Percentiles rank a stretch among this genome's conserved stretches.
Conservation (phyloP, 2,329 filamentous ascomycete genomes). For the Dendrostoma leiphaemia region DNA sequence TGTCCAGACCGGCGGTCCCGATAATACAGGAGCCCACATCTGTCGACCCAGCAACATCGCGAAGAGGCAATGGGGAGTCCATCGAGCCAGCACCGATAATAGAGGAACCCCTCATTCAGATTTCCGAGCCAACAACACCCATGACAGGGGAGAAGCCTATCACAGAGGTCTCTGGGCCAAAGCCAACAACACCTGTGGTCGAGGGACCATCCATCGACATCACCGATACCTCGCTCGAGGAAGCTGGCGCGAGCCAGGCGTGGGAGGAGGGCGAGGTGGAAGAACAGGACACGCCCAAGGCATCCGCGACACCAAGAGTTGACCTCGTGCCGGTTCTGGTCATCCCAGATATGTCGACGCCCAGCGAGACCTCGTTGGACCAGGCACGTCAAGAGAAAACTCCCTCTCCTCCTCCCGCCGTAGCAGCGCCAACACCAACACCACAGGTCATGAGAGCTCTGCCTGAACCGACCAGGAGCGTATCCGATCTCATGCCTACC, state of each 20-base stretch:
- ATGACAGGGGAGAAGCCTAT: too few species aligned
- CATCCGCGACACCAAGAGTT: conserved; percentile 29
- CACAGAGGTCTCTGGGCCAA: too few species aligned
- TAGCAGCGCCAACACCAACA: conserved; percentile 27
- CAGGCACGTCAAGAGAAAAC: conserved; percentile 21
- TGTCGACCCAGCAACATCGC: not conserved
- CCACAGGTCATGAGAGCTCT: too few species aligned
- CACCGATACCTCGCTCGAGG: not conserved
- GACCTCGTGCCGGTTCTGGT: conserved; percentile 44
- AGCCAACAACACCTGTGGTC: not conserved
- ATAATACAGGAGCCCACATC: not conserved
- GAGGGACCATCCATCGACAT: not conserved
- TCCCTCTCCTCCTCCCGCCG: conserved; percentile 20
- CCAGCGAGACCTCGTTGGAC: conserved; percentile 7
- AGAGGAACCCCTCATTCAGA: not conserved
- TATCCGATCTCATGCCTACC: too few species aligned
- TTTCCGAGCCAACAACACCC: too few species aligned
- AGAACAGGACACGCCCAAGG: conserved; percentile 52
- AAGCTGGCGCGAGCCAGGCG: not conserved
- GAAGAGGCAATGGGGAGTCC: not conserved
- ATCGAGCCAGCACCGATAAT: not conserved
- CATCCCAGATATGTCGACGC: conserved; percentile 31
- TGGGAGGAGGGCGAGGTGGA: conserved; percentile 27
- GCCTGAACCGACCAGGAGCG: too few species aligned
- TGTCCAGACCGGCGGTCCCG: not conserved